These are phyloP conservation scores for Hyphodiscus hymeniophilus DNA, from an alignment of 495 filamentous ascomycete genomes.

Conservation along the genomic window DNA sequence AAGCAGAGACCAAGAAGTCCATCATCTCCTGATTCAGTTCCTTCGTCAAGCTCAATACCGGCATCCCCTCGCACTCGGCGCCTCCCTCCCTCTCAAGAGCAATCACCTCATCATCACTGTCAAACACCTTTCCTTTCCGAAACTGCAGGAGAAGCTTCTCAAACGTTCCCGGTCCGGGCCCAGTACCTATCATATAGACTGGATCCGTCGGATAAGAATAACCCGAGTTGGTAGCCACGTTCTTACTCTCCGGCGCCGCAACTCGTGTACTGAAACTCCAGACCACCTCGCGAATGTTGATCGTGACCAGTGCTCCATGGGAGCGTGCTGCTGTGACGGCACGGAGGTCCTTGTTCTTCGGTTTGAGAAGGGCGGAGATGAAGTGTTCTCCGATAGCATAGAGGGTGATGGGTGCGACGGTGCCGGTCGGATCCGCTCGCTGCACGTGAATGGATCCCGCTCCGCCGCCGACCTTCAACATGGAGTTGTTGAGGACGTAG, in stretches of 20 bases:
- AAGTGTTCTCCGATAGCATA: neutral
- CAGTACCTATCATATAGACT: neutral
- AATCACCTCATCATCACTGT: neutral
- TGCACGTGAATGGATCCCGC: neutral
- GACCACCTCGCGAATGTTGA: neutral
- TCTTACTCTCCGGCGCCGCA: neutral
- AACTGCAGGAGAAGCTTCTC: neutral
- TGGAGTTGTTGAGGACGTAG: neutral
- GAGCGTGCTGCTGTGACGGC: neutral
- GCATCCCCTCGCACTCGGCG: neutral
- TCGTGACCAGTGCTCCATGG: neutral
- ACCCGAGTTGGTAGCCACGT: too few relatives aligned
- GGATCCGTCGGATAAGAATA: neutral
- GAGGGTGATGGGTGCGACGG: neutral
- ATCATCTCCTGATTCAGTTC: neutral
- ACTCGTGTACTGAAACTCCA: neutral
- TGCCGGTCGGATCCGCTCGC: neutral
- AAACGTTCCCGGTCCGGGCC: neutral
- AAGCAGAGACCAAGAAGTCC: neutral
- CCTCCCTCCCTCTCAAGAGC: neutral
- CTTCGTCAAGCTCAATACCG: neutral
- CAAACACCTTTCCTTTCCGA: neutral
- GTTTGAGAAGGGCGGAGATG: neutral
- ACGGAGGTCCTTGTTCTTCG: neutral
- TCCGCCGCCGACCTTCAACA: neutral